Percentiles rank a stretch among this genome's conserved stretches.
Conservation (phyloP, 108 stramenopile species). For the Epithemia pelagica region DNA sequence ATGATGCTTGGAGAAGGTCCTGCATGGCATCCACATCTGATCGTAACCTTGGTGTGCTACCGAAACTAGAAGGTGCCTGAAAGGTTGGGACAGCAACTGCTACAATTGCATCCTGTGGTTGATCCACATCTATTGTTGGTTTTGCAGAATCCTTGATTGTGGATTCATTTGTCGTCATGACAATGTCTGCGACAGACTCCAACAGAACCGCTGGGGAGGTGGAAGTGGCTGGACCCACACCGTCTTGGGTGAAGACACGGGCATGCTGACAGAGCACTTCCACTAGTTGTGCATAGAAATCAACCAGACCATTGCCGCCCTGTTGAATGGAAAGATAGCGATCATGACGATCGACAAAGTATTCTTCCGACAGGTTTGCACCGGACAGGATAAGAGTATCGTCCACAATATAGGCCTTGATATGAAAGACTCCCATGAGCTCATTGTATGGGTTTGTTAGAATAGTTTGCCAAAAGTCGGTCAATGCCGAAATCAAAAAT, state of each 20-base stretch:
- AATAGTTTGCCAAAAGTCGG: constrained; percentile 25
- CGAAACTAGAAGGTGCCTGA: constrained; percentile 34
- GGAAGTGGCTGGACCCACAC: neutral
- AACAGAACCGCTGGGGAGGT: constrained; percentile 1
- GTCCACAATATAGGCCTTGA: constrained; percentile 79
- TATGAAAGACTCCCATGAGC: constrained; percentile 81
- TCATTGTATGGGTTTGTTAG: constrained; percentile 76
- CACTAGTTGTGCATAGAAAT: constrained; percentile 65
- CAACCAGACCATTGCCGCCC: constrained; percentile 66
- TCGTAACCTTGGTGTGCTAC: neutral
- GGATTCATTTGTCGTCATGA: neutral
- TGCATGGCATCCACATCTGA: constrained; percentile 26
- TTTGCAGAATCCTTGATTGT: neutral
- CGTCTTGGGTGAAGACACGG: neutral
- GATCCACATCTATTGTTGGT: neutral
- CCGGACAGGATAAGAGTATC: constrained; percentile 68
- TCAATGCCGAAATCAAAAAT: constrained; percentile 56
- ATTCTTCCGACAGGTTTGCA: constrained; percentile 83
- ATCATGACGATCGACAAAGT: constrained; percentile 77
- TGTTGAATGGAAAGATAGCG: constrained; percentile 50
- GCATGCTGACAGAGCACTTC: constrained; percentile 21
- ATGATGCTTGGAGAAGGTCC: constrained; percentile 16
- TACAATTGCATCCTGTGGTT: constrained; percentile 15
- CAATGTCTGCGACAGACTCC: neutral
- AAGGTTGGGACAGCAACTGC: constrained; percentile 63